Base-by-base conservation (phyloP, 1,139 yeast genomes). In the Blastobotrys indianensis region DNA sequence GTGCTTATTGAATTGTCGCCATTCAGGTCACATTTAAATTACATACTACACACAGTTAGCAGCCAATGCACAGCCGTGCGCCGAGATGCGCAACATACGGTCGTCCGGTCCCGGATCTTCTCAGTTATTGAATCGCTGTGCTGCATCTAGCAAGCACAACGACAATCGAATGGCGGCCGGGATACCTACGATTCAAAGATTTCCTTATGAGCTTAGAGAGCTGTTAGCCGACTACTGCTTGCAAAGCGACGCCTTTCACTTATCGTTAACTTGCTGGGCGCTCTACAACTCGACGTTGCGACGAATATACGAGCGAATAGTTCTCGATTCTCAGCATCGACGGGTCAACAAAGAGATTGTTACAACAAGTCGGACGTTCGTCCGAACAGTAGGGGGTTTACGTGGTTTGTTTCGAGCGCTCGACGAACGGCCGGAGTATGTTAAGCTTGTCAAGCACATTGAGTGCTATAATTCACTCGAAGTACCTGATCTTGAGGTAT, bases 181-280 rank as follows among this genome's bases (percentile, higher is more conserved):
- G 3, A 30, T 4, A 4, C 13, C 9, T 12, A 30, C 13, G 13
- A 30, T 30, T 4, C 13, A 30, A 12, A 74, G 56, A 68, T 71
- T 66, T 69, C 74, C 79, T 66, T 73, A 49, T 34, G 60, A 56
- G 35, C 42, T 56, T 6, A 44, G 58, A 17, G 48, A 43, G 32
- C 42, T 46, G 11, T 54, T 56, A 31, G 57, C 58, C 1, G 52
- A 51, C 37, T 42, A 54, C 15, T 56, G 58, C 37, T 43, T 42
- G 8, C 60, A 56, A 39, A 51, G 57, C 20, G 60, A 56, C 38
- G 60, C 60, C 9, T 56, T 56, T 45, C 60, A 54, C 32, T 47
- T 56, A 4, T 51, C 54, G 35, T 34, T 56, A 32, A 47, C 52
- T 6, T 51, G 49, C 32, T 33, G 37, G 39, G 41, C 41, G 16